Conservation (phyloP, 768 basidiomycete genomes). For the Gymnopilus junonius region DNA sequence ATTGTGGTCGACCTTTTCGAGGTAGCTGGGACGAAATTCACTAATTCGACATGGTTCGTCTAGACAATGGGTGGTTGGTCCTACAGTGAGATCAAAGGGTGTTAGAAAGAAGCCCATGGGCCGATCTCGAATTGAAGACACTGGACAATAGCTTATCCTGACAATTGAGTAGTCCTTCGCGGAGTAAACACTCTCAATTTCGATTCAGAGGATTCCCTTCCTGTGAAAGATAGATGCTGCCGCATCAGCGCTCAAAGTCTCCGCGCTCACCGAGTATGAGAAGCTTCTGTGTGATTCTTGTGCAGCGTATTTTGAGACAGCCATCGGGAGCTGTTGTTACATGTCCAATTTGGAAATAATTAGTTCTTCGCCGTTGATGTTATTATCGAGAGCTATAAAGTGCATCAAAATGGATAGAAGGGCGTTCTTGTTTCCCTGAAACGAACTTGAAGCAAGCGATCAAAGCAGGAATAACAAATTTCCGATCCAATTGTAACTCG, state of each 20-base stretch:
- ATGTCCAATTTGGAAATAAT: not conserved
- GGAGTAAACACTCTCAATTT: not conserved
- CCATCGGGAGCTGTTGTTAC: not conserved
- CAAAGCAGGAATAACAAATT: not conserved
- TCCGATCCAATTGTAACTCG: not conserved
- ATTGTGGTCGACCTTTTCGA: not conserved
- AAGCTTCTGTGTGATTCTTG: not conserved
- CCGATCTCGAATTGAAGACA: not conserved
- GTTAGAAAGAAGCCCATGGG: not conserved
- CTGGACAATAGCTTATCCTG: too few species aligned
- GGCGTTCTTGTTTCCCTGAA: not conserved
- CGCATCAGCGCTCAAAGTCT: slow-evolving; percentile 4
- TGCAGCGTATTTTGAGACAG: not conserved
- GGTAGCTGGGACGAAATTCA: not conserved
- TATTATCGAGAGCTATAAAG: not conserved
- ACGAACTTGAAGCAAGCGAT: not conserved
- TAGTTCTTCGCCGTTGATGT: not conserved
- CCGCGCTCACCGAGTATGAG: not conserved
- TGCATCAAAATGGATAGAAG: not conserved
- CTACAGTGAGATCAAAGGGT: not conserved
- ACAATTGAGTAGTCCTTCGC: not conserved
- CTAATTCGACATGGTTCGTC: not conserved
- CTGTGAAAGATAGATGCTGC: not conserved
- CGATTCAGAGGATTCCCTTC: not conserved
- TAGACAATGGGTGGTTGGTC: not conserved